A percentile compares a stretch with the other conserved stretches of the same genome.
These are phyloP conservation scores for Ceratobasidium theobromae DNA, from an alignment of 1,284 basidiomycete genomes.

Conservation along the genomic window DNA sequence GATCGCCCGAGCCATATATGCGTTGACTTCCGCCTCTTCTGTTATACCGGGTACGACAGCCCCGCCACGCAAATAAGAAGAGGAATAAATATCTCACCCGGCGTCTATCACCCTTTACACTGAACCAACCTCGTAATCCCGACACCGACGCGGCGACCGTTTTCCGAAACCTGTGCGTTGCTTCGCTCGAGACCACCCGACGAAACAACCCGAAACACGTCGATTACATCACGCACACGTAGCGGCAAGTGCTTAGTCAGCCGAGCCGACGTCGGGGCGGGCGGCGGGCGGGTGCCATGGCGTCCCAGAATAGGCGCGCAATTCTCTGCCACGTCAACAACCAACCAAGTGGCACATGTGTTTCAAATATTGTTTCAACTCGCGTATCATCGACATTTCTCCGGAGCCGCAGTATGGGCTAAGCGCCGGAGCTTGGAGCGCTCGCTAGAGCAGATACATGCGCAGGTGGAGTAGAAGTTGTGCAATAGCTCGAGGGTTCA, in stretches of 20 bases:
- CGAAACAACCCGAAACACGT: no score
- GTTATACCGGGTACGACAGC: not conserved
- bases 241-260: no score
- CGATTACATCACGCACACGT: no score
- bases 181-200: no score
- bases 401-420: not conserved
- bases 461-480: not conserved
- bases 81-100: not conserved
- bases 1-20: not conserved
- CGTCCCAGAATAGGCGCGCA: not conserved
- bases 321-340: not conserved
- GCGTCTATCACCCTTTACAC: no score
- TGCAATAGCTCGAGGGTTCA: conserved; percentile 23
- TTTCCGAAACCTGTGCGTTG: no score
- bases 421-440: not conserved
- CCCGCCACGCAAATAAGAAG: not conserved
- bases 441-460: conserved; percentile 6
- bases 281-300: not conserved
- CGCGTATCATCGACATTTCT: not conserved
- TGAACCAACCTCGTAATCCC: no score
- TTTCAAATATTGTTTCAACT: not conserved
- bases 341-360: not conserved
- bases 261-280: no score
- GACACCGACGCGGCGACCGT: no score
- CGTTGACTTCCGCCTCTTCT: not conserved